Evolutionary conservation across 1,139 yeast genomes (phyloP).

Genomic region (Taphrina confusa): DNA sequence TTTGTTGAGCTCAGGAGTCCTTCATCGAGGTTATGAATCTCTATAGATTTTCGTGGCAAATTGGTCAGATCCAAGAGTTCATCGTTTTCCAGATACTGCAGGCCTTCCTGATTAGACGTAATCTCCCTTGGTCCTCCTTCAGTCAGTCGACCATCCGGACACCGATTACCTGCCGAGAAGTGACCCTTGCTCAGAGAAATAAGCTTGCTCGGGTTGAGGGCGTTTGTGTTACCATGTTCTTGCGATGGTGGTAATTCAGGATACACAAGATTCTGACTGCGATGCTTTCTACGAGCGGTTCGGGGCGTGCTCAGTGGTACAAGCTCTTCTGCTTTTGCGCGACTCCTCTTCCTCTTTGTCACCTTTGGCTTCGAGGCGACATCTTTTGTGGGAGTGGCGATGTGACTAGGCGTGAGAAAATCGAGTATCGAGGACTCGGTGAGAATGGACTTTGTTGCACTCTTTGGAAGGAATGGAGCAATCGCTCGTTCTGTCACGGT

Average conservation of each 20-base stretch:
- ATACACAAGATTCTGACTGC: not conserved
- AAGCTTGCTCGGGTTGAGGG: slow-evolving; percentile 10
- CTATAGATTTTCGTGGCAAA: not conserved
- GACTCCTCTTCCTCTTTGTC: not conserved
- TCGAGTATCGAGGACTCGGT: not conserved
- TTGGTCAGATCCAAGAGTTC: slow-evolving; percentile 4
- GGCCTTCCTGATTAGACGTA: slow-evolving; percentile 9
- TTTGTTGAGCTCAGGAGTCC: not conserved
- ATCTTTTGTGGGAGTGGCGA: not conserved
- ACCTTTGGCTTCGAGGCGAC: not conserved
- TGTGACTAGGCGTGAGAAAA: slow-evolving; percentile 4
- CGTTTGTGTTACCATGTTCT: not conserved
- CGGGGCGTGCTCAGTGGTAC: not conserved
- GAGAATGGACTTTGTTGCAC: too few relatives aligned
- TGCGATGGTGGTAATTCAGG: not conserved
- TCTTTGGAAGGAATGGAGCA: slow-evolving; percentile 1
- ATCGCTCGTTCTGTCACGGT: slow-evolving; percentile 18
- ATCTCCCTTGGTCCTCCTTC: slow-evolving; percentile 13
- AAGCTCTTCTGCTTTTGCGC: not conserved
- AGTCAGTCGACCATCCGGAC: slow-evolving; percentile 10
- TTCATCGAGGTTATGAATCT: not conserved
- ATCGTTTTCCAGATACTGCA: not conserved
- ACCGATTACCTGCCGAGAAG: slow-evolving; percentile 2
- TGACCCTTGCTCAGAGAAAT: slow-evolving; percentile 17
- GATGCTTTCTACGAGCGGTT: not conserved